A percentile compares a stretch with the other conserved stretches of the same genome.
phyloP scores from a whole-genome alignment of 108 stramenopile species.

The Nannochloropsis salina region DNA sequence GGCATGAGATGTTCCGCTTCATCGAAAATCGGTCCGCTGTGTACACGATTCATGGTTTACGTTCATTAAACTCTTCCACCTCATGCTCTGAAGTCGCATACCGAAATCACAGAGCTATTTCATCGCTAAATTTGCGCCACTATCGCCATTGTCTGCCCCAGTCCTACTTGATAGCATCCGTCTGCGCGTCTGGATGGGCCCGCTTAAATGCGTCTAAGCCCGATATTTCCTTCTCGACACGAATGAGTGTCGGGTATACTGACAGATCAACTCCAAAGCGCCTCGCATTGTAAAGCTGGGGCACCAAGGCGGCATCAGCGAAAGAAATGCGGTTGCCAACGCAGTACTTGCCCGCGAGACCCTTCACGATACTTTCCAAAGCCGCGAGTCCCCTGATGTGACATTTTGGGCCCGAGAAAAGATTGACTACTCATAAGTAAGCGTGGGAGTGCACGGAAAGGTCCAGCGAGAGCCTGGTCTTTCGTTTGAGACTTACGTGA shows the following conservation, averaged over 20 bases:
- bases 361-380: not conserved
- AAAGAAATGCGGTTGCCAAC: not conserved
- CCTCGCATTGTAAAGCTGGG: constrained; percentile 32
- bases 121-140: not conserved
- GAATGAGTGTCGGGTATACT: constrained; percentile 1
- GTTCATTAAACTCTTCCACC: too few species aligned
- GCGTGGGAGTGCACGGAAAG: too few species aligned
- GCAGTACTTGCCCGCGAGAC: constrained; percentile 16
- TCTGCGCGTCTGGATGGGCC: not conserved
- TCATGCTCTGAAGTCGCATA: too few species aligned
- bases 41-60: too few species aligned
- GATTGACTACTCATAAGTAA: too few species aligned
- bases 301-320: constrained; percentile 16
- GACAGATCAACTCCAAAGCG: constrained; percentile 27
- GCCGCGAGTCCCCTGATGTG: not conserved
- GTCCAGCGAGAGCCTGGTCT: too few species aligned
- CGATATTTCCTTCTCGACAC: not conserved
- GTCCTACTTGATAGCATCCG: not conserved
- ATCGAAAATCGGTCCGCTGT: too few species aligned
- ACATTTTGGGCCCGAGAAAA: not conserved
- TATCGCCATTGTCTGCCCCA: not conserved
- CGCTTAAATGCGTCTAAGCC: not conserved
- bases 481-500: not conserved
- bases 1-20: too few species aligned
- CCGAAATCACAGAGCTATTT: too few species aligned